Conservation (phyloP, 495 filamentous ascomycete genomes). For the Penicillium mononematosum region DNA sequence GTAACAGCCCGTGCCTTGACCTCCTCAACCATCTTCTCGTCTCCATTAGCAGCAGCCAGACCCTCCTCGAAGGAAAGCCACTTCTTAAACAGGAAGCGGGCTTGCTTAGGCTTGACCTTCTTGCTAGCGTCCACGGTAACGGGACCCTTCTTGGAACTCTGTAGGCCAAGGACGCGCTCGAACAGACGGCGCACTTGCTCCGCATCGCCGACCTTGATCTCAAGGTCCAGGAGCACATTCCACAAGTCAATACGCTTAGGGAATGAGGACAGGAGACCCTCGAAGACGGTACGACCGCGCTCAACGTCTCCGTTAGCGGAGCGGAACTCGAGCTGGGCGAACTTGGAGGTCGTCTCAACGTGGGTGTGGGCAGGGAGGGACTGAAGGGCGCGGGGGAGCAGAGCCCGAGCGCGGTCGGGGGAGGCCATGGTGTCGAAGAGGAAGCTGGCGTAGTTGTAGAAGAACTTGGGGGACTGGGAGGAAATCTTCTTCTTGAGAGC, state of each 20-base stretch:
- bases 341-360: constrained; percentile 76
- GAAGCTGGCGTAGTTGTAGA: constrained; percentile 94
- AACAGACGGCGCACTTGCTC: constrained; percentile 73
- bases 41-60: constrained; percentile 48
- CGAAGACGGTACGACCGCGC: constrained; percentile 91
- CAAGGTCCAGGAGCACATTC: constrained; percentile 87
- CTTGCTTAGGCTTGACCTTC: constrained; percentile 66
- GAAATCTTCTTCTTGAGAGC: constrained; percentile 86
- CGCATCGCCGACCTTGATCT: constrained; percentile 63
- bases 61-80: constrained; percentile 81
- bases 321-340: constrained; percentile 87
- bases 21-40: constrained; percentile 66
- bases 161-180: constrained; percentile 64
- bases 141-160: constrained; percentile 56
- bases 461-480: constrained; percentile 66
- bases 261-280: constrained; percentile 77
- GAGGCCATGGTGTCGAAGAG: constrained; percentile 66
- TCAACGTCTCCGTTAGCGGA: constrained; percentile 81
- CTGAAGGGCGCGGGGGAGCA: constrained; percentile 85
- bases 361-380: constrained; percentile 71
- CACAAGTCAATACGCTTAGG: constrained; percentile 88
- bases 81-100: constrained; percentile 77
- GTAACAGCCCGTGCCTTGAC: constrained; percentile 73
- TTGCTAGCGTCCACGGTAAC: constrained; percentile 35
- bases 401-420: constrained; percentile 70